Conservation (phyloP, 805 yeast species). For the Metschnikowia proteae region DNA sequence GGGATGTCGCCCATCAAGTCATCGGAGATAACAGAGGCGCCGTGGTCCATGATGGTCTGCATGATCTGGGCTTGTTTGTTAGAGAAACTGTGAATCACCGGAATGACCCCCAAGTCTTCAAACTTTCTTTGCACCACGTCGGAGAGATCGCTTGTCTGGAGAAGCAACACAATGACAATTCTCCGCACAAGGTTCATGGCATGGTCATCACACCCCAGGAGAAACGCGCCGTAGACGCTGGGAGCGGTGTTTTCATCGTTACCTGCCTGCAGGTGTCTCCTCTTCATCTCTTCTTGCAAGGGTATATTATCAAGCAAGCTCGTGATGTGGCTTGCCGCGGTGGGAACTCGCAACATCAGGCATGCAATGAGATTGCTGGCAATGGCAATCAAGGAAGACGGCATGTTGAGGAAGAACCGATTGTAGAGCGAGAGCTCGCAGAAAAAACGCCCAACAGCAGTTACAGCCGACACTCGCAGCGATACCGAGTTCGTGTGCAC, state of each 20-base stretch:
- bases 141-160: conserved; percentile 43
- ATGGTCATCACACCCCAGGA: conserved; percentile 44
- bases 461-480: conserved; percentile 46
- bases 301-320: conserved; percentile 9
- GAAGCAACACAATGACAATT: conserved; percentile 41
- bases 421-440: conserved; percentile 53
- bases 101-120: conserved; percentile 50
- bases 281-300: conserved; percentile 1
- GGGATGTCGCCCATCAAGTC: conserved; percentile 9
- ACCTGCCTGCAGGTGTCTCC: conserved; percentile 15
- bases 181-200: conserved; percentile 35
- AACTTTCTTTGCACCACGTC: conserved; percentile 52
- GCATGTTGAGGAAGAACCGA: conserved; percentile 43
- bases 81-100: conserved; percentile 36
- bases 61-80: conserved; percentile 14
- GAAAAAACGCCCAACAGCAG: conserved; percentile 52
- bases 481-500: conserved; percentile 12
- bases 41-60: conserved; percentile 14
- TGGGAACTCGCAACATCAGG: conserved; percentile 47
- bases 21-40: conserved; percentile 11
- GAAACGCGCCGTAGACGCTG: conserved; percentile 43
- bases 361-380: conserved; percentile 53
- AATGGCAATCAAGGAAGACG: conserved; percentile 45
- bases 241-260: conserved; percentile 45
- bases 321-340: conserved; percentile 27